These are phyloP conservation scores for Grosmannia clavigera DNA, from an alignment of 2,329 filamentous ascomycete species.

Conservation along the genomic window DNA sequence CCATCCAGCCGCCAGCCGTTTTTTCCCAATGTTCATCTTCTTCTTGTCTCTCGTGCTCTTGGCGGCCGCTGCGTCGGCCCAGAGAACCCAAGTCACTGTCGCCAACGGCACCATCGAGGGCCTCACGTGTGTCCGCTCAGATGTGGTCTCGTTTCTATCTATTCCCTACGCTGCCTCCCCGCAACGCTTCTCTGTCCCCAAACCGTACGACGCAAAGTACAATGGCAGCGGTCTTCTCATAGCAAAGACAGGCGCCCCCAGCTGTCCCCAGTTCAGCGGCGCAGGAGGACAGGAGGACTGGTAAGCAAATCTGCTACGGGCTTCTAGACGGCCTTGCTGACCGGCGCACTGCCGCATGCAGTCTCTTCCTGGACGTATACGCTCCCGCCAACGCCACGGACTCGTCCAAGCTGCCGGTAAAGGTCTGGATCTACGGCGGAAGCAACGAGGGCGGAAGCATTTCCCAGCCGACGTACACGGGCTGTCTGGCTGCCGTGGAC, in stretches of 20 bases:
- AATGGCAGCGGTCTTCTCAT: background rate
- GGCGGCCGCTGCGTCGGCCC: too few relatives aligned
- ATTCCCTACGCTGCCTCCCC: slow-evolving; percentile 17
- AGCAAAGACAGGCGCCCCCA: background rate
- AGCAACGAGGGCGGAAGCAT: slow-evolving; percentile 2
- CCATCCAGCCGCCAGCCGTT: too few relatives aligned
- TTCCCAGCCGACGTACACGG: background rate
- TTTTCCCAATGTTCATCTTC: too few relatives aligned
- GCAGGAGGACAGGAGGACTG: background rate
- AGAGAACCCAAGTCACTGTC: background rate
- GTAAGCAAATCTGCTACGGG: background rate
- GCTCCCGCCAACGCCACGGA: slow-evolving; percentile 36
- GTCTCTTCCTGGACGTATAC: slow-evolving; percentile 51
- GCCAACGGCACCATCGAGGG: background rate
- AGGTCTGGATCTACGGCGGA: slow-evolving; percentile 17
- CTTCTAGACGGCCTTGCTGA: background rate
- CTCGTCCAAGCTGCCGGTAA: slow-evolving; percentile 20
- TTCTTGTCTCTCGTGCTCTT: background rate
- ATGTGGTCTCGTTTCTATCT: slow-evolving; percentile 14
- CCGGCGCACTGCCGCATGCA: slow-evolving; percentile 10
- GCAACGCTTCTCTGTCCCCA: slow-evolving; percentile 15
- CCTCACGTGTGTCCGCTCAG: background rate
- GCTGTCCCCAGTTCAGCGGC: slow-evolving; percentile 1
- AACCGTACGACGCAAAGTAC: slow-evolving; percentile 13
- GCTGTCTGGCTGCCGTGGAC: background rate